These are phyloP conservation scores for Meyerozyma elateridarum DNA, from an alignment of 1,139 yeast genomes.

Conservation along the genomic window DNA sequence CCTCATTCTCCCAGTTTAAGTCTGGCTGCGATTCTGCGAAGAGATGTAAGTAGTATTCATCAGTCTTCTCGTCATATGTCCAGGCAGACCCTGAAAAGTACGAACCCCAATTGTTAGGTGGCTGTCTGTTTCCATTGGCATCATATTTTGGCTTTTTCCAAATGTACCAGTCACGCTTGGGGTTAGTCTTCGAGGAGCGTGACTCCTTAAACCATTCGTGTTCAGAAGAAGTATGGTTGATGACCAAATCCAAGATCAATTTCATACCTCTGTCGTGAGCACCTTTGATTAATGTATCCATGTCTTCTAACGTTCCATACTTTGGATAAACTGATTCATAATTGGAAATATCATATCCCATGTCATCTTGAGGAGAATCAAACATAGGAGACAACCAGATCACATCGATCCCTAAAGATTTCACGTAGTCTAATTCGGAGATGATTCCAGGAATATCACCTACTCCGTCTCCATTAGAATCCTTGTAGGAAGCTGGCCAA, in stretches of 20 bases:
- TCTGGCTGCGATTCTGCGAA: constrained; percentile 23
- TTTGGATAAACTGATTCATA: constrained; percentile 20
- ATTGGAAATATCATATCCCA: constrained; percentile 23
- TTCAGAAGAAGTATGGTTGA: constrained; percentile 21
- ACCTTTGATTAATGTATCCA: constrained; percentile 18
- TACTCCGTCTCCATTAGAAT: constrained; percentile 22
- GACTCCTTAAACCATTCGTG: constrained; percentile 24
- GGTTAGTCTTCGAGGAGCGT: constrained; percentile 18
- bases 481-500: constrained; percentile 25
- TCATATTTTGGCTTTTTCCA: constrained; percentile 20
- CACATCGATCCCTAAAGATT: constrained; percentile 19
- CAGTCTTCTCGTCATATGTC: constrained; percentile 20
- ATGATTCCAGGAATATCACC: constrained; percentile 23
- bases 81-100: constrained; percentile 23
- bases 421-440: constrained; percentile 20
- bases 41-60: constrained; percentile 21
- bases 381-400: constrained; percentile 23
- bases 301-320: constrained; percentile 20
- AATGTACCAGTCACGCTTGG: constrained; percentile 23
- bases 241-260: constrained; percentile 21
- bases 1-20: constrained; percentile 23
- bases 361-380: constrained; percentile 24
- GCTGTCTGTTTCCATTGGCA: constrained; percentile 19
- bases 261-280: constrained; percentile 20
- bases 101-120: constrained; percentile 23